A percentile compares a stretch with the other conserved stretches of the same genome.
Conservation (phyloP, 2,329 filamentous ascomycete species). For the Xylaria sp. region DNA sequence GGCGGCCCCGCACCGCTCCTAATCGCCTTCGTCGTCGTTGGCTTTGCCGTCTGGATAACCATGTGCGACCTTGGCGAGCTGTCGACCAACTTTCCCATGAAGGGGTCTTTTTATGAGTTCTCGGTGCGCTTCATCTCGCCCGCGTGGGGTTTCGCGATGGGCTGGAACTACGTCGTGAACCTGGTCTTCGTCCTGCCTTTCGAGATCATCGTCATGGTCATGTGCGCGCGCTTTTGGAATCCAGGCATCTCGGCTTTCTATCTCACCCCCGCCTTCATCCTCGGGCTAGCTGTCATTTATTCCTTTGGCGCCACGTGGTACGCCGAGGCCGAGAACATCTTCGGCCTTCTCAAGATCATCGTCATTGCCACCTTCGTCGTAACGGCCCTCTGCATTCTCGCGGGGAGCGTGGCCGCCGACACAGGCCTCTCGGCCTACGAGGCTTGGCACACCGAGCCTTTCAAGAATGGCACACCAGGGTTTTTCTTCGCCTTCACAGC, state of each 20-base stretch:
- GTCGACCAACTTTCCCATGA: slow-evolving; percentile 50
- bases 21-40: slow-evolving; percentile 50
- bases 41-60: slow-evolving; percentile 49
- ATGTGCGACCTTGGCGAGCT: slow-evolving; percentile 47
- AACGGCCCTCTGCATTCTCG: slow-evolving; percentile 63
- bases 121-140: slow-evolving; percentile 53
- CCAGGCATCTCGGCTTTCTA: slow-evolving; percentile 40
- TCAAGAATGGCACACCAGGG: slow-evolving; percentile 55
- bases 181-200: slow-evolving; percentile 54
- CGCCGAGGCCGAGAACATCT: slow-evolving; percentile 63
- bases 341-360: slow-evolving; percentile 63
- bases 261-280: slow-evolving; percentile 55
- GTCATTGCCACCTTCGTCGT: slow-evolving; percentile 68
- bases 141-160: slow-evolving; percentile 55
- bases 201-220: slow-evolving; percentile 52
- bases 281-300: slow-evolving; percentile 55
- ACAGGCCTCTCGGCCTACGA: slow-evolving; percentile 56
- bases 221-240: slow-evolving; percentile 50
- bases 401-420: slow-evolving; percentile 60
- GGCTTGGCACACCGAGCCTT: slow-evolving; percentile 63
- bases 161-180: slow-evolving; percentile 55
- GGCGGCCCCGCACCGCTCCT: slow-evolving; percentile 50
- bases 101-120: slow-evolving; percentile 55
- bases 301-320: slow-evolving; percentile 60
- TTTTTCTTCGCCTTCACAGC: slow-evolving; percentile 59